Evolutionary conservation across 257 asterid species (phyloP).

Genomic region (Datura wrightii): DNA sequence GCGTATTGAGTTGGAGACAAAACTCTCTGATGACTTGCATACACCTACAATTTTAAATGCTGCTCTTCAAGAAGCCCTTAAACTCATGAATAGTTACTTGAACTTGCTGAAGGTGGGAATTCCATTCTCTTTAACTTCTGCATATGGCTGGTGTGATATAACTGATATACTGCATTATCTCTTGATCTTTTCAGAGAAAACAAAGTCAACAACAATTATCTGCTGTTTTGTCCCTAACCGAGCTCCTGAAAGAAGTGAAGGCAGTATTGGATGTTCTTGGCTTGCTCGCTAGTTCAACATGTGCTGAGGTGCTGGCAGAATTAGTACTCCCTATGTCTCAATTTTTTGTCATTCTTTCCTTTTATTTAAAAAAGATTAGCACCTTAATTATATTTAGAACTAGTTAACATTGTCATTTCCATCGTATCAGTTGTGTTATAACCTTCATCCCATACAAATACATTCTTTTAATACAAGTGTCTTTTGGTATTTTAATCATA

Average conservation of each 20-base stretch:
- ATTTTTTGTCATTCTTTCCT: not conserved
- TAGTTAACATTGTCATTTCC: not conserved
- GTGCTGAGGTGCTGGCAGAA: conserved; percentile 47
- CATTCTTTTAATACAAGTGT: not conserved
- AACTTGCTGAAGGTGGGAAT: conserved; percentile 64
- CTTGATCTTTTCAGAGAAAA: conserved; percentile 40
- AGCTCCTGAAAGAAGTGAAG: conserved; percentile 48
- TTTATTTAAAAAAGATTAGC: not conserved
- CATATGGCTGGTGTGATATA: not conserved
- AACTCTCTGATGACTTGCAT: conserved; percentile 82
- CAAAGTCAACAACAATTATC: conserved; percentile 43
- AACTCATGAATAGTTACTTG: conserved; percentile 56
- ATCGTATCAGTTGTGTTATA: not conserved
- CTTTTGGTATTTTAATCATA: not conserved
- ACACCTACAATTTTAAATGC: conserved; percentile 70
- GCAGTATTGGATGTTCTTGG: conserved; percentile 48
- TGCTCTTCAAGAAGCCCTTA: conserved; percentile 69
- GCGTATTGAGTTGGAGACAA: conserved; percentile 62
- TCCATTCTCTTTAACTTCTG: not conserved
- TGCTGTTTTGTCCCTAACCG: conserved; percentile 39
- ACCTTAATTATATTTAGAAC: not conserved
- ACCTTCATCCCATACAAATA: not conserved
- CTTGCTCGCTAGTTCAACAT: conserved; percentile 44
- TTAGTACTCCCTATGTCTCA: not conserved
- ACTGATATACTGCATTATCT: conserved; percentile 10